Base-by-base conservation (phyloP, 495 filamentous ascomycete species). In the Talaromyces thailandensis region DNA sequence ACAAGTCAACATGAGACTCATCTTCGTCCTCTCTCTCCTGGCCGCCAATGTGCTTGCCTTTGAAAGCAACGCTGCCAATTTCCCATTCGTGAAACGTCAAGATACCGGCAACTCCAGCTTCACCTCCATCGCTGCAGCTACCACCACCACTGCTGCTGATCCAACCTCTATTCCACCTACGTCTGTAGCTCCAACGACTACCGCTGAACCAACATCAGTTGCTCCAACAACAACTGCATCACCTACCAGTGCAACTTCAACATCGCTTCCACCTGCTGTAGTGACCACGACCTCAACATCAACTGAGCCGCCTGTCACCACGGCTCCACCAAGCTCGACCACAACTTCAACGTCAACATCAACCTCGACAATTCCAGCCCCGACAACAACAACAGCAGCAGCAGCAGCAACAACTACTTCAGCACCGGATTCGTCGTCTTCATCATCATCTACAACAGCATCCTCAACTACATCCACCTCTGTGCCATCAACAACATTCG, bases 381-480 rank as follows among this genome's bases (percentile, higher is more conserved):
- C 32, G 75, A 76, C 62, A 79, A 79, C 62, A 79, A 76, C 4
- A 70, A 68, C 1, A 71, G 66, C 5, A n/a, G n/a, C n/a, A n/a
- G n/a, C n/a, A 68, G 76, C 4, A 70, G 72, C 24, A 68, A 72
- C 53, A 69, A 72, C 25, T 71, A 77, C 63, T 72, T 66, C 43
- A 84, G 87, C 62, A 64, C 81, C 4, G 81, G 84, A 64, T 71
- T 81, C 35, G 81, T 80, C 62, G 81, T 83, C 53, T 79, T 76
- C 6, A 81, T 81, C 2, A 74, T 76, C 26, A 70, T 85, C 73
- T 75, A 72, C 61, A 81, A 79, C 56, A 84, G 83, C 35, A 16
- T 4, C 62, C 25, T 37, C 62, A 21, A 26, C 35, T 21, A 16
- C 62, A 60, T 65, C n/a, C 59, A 83, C 66, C 65, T 79, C 60